Evolutionary conservation across 2,329 filamentous ascomycete genomes (phyloP).

Genomic region (Xylaria digitata): DNA sequence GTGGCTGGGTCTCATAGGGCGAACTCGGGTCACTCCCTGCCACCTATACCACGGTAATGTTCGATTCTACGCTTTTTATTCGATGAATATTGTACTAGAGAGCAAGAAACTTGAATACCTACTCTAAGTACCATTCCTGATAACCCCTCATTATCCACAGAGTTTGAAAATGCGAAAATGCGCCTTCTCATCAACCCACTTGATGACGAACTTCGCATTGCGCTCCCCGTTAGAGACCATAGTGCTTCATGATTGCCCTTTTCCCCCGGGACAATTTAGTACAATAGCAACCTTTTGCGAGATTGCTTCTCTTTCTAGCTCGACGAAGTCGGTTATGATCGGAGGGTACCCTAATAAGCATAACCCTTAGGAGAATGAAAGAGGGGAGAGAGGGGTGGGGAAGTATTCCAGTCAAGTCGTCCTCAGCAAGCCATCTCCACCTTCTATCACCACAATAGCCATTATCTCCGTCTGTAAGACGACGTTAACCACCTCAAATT

Average conservation of each 20-base stretch:
- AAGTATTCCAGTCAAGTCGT: slow-evolving; percentile 40
- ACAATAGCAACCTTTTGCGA: slow-evolving; percentile 32
- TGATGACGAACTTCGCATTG: slow-evolving; percentile 43
- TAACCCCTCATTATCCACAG: slow-evolving; percentile 46
- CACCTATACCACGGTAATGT: slow-evolving; percentile 47
- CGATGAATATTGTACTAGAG: slow-evolving; percentile 43
- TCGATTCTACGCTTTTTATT: slow-evolving; percentile 47
- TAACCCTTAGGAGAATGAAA: slow-evolving; percentile 21
- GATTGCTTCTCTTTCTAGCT: slow-evolving; percentile 38
- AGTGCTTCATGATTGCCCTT: slow-evolving; percentile 19
- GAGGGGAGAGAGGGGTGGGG: slow-evolving; percentile 43
- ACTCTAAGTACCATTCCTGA: slow-evolving; percentile 42
- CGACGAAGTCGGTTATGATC: slow-evolving; percentile 44
- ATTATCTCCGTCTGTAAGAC: slow-evolving; percentile 51
- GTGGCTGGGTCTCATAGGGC: slow-evolving; percentile 50
- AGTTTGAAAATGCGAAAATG: slow-evolving; percentile 40
- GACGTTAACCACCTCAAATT: slow-evolving; percentile 46
- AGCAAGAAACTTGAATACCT: slow-evolving; percentile 45
- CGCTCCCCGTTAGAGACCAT: slow-evolving; percentile 15
- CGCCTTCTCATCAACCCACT: slow-evolving; percentile 44
- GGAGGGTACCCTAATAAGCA: slow-evolving; percentile 36
- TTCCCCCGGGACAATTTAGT: slow-evolving; percentile 17
- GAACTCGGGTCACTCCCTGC: slow-evolving; percentile 48
- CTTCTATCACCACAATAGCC: slow-evolving; percentile 43
- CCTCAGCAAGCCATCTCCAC: slow-evolving; percentile 45